Conservation (phyloP, 176 grass and related monocot species). For the Ananas comosus region DNA sequence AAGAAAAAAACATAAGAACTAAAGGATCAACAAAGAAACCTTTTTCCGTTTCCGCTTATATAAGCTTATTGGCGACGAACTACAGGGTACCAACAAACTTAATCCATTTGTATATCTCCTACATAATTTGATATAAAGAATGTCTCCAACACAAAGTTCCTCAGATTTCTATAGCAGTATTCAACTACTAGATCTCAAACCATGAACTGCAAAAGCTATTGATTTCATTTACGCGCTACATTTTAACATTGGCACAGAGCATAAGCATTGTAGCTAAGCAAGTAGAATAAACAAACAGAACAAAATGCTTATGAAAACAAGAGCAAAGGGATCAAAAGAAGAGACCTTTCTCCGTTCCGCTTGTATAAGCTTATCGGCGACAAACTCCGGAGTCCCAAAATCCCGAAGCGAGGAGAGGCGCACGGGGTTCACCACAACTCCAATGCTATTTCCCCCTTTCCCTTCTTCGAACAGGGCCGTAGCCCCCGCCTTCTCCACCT, state of each 20-base stretch:
- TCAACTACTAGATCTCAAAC: no score
- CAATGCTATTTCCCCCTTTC: constrained; percentile 77
- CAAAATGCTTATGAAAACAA: neutral
- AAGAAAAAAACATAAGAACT: neutral
- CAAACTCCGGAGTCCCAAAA: constrained; percentile 76
- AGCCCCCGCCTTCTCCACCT: constrained; percentile 89
- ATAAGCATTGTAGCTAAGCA: no score
- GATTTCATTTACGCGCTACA: no score
- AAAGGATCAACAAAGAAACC: constrained; percentile 26
- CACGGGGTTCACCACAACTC: constrained; percentile 73
- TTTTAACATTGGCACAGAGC: no score
- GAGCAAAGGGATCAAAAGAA: neutral
- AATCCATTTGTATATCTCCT: no score
- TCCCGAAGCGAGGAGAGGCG: constrained; percentile 67
- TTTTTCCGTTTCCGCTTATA: constrained; percentile 82
- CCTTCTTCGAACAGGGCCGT: constrained; percentile 63
- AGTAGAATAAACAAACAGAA: neutral
- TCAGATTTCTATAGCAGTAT: neutral
- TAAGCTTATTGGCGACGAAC: constrained; percentile 70
- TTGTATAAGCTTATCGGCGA: constrained; percentile 76
- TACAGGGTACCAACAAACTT: constrained; percentile 34
- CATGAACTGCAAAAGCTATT: no score
- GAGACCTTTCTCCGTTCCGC: constrained; percentile 85
- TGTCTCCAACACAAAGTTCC: neutral
- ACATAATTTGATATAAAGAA: no score